Evolutionary conservation across 2,329 filamentous ascomycete genomes (phyloP).

Genomic region (Fusarium mangiferae): DNA sequence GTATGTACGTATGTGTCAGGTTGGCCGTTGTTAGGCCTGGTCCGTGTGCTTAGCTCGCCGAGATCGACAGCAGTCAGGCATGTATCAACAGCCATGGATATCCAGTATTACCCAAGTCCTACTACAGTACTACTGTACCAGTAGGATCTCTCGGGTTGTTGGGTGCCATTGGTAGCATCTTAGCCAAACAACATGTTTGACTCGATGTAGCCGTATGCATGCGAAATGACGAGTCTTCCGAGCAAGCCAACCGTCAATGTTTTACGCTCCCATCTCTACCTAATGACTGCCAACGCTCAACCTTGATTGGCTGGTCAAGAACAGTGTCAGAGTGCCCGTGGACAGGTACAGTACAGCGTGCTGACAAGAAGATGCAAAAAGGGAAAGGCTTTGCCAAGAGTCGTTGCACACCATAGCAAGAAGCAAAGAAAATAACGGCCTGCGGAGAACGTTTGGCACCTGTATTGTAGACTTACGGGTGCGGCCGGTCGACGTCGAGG

Average conservation of each 20-base stretch:
- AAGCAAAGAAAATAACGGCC: background rate
- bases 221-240: slow-evolving; percentile 21
- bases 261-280: background rate
- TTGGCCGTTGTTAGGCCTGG: slow-evolving; percentile 20
- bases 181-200: slow-evolving; percentile 12
- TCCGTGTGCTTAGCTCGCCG: slow-evolving; percentile 8
- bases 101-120: background rate
- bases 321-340: background rate
- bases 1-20: slow-evolving; percentile 27
- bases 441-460: background rate
- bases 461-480: background rate
- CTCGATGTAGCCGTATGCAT: background rate
- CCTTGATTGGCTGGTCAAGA: slow-evolving; percentile 1
- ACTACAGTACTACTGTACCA: background rate
- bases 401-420: slow-evolving; percentile 6
- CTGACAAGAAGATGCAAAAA: slow-evolving; percentile 1
- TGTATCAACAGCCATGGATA: background rate
- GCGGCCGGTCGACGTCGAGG: slow-evolving; percentile 2
- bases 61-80: slow-evolving; percentile 6
- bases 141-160: background rate
- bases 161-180: slow-evolving; percentile 22
- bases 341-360: background rate
- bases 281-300: background rate
- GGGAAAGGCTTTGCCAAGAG: slow-evolving; percentile 11
- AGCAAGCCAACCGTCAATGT: slow-evolving; percentile 11